Evolutionary conservation across 2,329 filamentous ascomycete species (phyloP), one percentile per base, ranked within the genome.

Genomic region (Truncatella angustata): DNA sequence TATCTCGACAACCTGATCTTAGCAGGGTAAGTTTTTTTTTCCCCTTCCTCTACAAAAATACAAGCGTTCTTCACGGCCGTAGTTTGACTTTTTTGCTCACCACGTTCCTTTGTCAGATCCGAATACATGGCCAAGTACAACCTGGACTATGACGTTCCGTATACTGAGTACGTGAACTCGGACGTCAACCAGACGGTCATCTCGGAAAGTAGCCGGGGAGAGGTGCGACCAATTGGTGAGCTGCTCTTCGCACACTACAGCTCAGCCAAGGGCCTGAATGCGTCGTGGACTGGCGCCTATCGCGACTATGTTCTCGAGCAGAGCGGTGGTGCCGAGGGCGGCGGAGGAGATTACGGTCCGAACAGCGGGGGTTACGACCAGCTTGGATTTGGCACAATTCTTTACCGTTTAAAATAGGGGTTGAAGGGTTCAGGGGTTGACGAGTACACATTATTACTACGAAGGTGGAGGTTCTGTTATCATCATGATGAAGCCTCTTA

Each of bases 121-220:
- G 71, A 73, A 49, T 73, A 73, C 36, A 58, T 54, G 4, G 63
- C 65, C 4, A 74, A 73, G 53, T 76, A 76, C 61, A 77, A 76
- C 53, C 56, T 69, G 5, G 70, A 68, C 23, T 43, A 73, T 6
- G 63, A 71, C 10, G 74, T 77, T 7, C 74, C 72, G 2, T 77
- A 71, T 55, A 69, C 65, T 1, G 58, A 60, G 0, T 76, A 74
- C 55, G 63, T 60, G 10, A 74, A 68, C 55, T 66, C 46, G 12
- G 46, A 65, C 43, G 61, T 70, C n/a, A 72, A 66, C 1, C 66
- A 70, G 26, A 59, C 64, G 0, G 66, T 65, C 10, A 70, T 75
- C 48, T 64, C 65, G 14, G 57, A 56, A 3, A 54, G 10, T 21
- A 53, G 50, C 1, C 66, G 73, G 5, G 70, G 70, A 1, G 57